Conservation (phyloP, 345 rosid genomes). For the Euphorbia lathyris region DNA sequence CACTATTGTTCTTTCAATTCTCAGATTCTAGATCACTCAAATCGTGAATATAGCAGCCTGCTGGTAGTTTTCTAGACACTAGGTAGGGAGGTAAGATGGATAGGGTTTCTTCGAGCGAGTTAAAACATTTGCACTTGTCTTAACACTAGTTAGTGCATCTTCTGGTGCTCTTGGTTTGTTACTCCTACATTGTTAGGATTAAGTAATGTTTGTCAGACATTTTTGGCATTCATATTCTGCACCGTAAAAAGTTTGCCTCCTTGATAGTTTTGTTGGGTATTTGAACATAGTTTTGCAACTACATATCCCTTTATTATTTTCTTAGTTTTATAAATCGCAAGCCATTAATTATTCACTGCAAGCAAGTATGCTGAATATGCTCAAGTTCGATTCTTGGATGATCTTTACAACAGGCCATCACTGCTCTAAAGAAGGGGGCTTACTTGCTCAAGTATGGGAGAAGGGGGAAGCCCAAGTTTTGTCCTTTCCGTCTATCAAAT, state of each 20-base stretch:
- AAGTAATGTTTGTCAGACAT: not conserved
- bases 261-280: not conserved
- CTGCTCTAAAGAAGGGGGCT: slow-evolving; percentile 94
- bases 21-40: not conserved
- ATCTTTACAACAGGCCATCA: slow-evolving; percentile 73
- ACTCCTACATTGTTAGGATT: not conserved
- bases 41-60: not conserved
- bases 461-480: slow-evolving; percentile 97
- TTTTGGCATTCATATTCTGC: not conserved
- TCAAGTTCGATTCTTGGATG: slow-evolving; percentile 29
- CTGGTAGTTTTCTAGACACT: not conserved
- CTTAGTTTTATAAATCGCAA: slow-evolving; percentile 11
- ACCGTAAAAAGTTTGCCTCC: not conserved
- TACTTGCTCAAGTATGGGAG: slow-evolving; percentile 95
- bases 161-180: not conserved
- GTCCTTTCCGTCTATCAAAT: slow-evolving; percentile 96
- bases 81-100: not conserved
- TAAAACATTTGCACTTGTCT: not conserved
- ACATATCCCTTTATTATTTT: slow-evolving; percentile 9
- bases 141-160: not conserved
- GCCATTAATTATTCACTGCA: slow-evolving; percentile 10
- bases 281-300: slow-evolving; percentile 3
- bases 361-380: slow-evolving; percentile 26
- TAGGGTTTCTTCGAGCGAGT: not conserved
- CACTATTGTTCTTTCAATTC: not conserved